Conservation (phyloP, 306 rosid species). For the Casuarina glauca region DNA sequence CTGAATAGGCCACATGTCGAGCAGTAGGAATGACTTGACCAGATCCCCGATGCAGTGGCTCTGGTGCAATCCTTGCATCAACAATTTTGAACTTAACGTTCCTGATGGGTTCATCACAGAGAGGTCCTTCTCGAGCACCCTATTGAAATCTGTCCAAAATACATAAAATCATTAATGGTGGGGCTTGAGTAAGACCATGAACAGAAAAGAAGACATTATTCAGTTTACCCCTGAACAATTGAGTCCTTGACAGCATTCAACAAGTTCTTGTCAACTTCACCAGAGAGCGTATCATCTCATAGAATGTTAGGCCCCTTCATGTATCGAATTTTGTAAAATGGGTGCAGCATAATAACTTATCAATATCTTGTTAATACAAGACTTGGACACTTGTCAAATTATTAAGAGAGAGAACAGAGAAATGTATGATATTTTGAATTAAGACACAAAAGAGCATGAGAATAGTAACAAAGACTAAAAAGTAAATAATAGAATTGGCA, state of each 20-base stretch:
- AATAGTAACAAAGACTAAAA: neutral
- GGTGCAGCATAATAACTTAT: neutral
- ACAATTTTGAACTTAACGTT: slow-evolving; percentile 97
- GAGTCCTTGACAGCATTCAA: slow-evolving; percentile 90
- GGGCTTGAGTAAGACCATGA: slow-evolving; percentile 15
- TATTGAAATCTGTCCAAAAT: slow-evolving; percentile 78
- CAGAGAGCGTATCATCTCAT: slow-evolving; percentile 88
- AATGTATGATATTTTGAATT: neutral
- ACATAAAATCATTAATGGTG: slow-evolving; percentile 18
- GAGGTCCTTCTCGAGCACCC: slow-evolving; percentile 99
- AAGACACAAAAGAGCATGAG: neutral
- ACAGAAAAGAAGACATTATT: slow-evolving; percentile 8
- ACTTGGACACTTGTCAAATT: neutral
- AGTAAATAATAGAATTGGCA: neutral
- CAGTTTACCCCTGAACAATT: slow-evolving; percentile 91
- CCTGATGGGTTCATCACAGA: slow-evolving; percentile 96
- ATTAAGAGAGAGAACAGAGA: too few relatives aligned
- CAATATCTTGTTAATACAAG: neutral
- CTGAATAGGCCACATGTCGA: slow-evolving; percentile 89
- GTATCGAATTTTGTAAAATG: slow-evolving; percentile 13
- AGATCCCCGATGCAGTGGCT: slow-evolving; percentile 86
- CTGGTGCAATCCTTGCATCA: slow-evolving; percentile 96
- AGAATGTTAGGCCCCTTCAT: slow-evolving; percentile 94
- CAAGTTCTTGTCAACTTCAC: slow-evolving; percentile 89
- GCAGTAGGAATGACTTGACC: slow-evolving; percentile 94